Evolutionary conservation across 768 basidiomycete species (phyloP).

Genomic region (Pulveroboletus sp.): DNA sequence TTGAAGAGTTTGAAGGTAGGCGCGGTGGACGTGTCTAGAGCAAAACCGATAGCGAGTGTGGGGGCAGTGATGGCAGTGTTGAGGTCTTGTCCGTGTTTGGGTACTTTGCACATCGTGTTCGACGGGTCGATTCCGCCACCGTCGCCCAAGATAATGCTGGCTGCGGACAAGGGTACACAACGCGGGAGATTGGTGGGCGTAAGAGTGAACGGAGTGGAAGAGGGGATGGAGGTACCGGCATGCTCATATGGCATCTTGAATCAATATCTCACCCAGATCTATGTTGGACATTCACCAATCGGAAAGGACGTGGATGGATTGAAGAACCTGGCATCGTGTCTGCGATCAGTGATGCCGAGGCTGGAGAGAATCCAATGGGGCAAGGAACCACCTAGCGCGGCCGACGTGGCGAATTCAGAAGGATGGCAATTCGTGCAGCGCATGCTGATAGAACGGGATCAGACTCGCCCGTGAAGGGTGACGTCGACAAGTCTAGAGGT

Average conservation of each 20-base stretch:
- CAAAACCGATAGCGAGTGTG: conserved; percentile 9
- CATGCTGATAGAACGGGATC: not conserved
- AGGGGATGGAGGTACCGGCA: not conserved
- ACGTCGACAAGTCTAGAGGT: not conserved
- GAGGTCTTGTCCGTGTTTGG: conserved; percentile 7
- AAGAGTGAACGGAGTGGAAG: not conserved
- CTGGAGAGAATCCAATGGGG: not conserved
- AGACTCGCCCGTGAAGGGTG: too few relatives aligned
- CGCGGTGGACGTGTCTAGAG: not conserved
- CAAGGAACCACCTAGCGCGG: not conserved
- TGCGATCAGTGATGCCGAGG: conserved; percentile 10
- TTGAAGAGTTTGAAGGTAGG: conserved; percentile 13
- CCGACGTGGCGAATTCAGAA: not conserved
- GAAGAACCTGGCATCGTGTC: conserved; percentile 4
- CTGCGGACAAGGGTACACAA: not conserved
- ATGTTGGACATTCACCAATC: conserved; percentile 14
- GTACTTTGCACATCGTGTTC: conserved; percentile 12
- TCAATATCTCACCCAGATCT: conserved; percentile 5
- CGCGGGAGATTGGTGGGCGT: not conserved
- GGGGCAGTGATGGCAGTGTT: conserved; percentile 13
- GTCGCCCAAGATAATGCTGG: not conserved
- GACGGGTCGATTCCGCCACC: conserved; percentile 11
- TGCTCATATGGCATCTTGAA: conserved; percentile 6
- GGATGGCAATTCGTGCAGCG: not conserved
- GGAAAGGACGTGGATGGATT: not conserved